A percentile compares a stretch with the other conserved stretches of the same genome.
These are phyloP conservation scores for Pyrrhoderma lamaoense DNA, from an alignment of 1,284 basidiomycete species.

Conservation along the genomic window DNA sequence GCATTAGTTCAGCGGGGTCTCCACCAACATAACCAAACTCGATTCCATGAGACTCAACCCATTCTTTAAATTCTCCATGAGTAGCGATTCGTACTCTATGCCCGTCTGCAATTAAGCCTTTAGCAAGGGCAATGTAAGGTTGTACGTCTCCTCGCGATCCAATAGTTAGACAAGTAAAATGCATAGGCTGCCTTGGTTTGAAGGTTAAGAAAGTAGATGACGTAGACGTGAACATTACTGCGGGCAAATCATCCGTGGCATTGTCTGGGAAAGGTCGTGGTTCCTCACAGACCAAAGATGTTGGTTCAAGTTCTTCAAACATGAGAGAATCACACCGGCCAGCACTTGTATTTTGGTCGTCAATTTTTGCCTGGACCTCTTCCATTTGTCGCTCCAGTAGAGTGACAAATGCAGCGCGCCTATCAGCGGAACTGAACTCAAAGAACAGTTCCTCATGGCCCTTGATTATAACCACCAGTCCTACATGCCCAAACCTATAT, in stretches of 20 bases:
- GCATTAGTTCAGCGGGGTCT: slow-evolving; percentile 93
- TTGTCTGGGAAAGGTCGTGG: slow-evolving; percentile 40
- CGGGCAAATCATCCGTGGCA: slow-evolving; percentile 62
- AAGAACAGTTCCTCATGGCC: slow-evolving; percentile 97
- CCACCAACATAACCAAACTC: slow-evolving; percentile 92
- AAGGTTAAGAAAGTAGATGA: slow-evolving; percentile 92
- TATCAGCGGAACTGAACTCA: slow-evolving; percentile 78
- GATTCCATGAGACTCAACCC: slow-evolving; percentile 95
- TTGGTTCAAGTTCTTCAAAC: slow-evolving; percentile 63
- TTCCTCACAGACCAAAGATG: slow-evolving; percentile 35
- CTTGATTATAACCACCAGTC: slow-evolving; percentile 84
- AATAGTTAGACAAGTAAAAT: slow-evolving; percentile 91
- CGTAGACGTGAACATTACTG: slow-evolving; percentile 92
- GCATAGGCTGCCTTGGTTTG: slow-evolving; percentile 76
- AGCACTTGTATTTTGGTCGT: slow-evolving; percentile 34
- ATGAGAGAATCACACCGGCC: slow-evolving; percentile 61
- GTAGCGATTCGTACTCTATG: slow-evolving; percentile 84
- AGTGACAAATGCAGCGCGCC: slow-evolving; percentile 67
- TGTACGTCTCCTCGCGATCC: slow-evolving; percentile 92
- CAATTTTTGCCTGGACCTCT: slow-evolving; percentile 47
- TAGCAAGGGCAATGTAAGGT: slow-evolving; percentile 90
- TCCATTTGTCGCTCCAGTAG: slow-evolving; percentile 81
- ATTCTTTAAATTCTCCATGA: slow-evolving; percentile 89
- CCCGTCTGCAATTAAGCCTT: slow-evolving; percentile 86
- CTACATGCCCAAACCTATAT: slow-evolving; percentile 83